Percentiles rank a stretch among this genome's conserved stretches.
Evolutionary conservation across 2,329 filamentous ascomycete genomes (phyloP).

Genomic region (Westerdykella aurantiaca): DNA sequence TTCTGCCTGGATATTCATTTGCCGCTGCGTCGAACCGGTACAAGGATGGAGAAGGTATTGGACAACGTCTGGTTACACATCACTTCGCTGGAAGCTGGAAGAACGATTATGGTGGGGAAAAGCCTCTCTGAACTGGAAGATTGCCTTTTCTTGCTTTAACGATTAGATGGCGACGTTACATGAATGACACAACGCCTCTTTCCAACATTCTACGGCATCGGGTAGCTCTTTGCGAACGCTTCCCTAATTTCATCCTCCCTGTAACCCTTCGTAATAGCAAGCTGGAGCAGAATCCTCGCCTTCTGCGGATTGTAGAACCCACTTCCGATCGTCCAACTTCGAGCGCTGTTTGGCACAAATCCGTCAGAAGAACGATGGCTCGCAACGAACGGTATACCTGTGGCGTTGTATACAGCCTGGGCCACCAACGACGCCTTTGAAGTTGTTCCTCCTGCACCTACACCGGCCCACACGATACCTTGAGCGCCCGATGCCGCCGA

Average conservation of each 20-base stretch:
- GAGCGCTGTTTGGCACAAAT: constrained; percentile 40
- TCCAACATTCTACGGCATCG: constrained; percentile 11
- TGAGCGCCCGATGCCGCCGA: constrained; percentile 48
- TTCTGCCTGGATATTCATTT: no score
- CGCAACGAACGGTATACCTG: constrained; percentile 47
- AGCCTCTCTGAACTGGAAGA: neutral
- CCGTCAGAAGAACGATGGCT: constrained; percentile 50
- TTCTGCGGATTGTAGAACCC: constrained; percentile 55
- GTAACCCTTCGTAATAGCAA: constrained; percentile 26
- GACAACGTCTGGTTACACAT: constrained; percentile 7
- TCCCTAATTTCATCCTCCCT: constrained; percentile 42
- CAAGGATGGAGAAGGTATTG: no score
- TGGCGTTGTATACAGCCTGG: constrained; percentile 41
- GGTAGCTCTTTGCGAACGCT: constrained; percentile 30
- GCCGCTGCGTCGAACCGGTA: no score
- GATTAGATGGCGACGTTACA: neutral
- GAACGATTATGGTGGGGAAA: constrained; percentile 14
- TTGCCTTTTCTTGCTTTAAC: constrained; percentile 1
- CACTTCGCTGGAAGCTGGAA: constrained; percentile 20
- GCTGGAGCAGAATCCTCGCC: constrained; percentile 47
- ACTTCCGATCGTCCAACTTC: constrained; percentile 38
- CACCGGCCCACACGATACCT: constrained; percentile 52
- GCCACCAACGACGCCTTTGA: constrained; percentile 31
- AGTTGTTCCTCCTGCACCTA: constrained; percentile 49
- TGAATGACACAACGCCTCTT: neutral